These are phyloP conservation scores for Colletotrichum spinosum DNA, from an alignment of 2,329 filamentous ascomycete genomes.

Conservation along the genomic window DNA sequence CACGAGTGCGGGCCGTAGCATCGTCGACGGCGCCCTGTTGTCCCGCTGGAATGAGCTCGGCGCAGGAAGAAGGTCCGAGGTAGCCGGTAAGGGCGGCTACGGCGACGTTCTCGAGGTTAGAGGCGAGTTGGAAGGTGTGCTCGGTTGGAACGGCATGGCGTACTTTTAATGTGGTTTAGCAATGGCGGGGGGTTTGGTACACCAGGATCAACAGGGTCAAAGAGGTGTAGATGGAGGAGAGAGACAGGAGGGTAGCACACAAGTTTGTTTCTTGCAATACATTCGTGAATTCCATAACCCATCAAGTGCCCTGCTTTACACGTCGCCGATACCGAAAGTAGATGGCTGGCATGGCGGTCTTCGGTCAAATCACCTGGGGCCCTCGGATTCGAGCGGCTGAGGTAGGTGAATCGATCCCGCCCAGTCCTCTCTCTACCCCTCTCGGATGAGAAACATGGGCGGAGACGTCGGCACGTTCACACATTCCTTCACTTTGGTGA, in stretches of 20 bases:
- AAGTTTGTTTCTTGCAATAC: neutral
- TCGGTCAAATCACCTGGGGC: no score
- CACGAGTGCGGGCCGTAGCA: constrained; percentile 69
- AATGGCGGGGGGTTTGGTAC: neutral
- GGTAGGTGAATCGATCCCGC: no score
- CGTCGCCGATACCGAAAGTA: no score
- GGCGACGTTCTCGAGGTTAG: constrained; percentile 73
- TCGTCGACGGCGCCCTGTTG: constrained; percentile 84
- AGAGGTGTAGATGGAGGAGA: neutral
- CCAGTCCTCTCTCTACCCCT: no score
- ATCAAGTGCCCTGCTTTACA: no score
- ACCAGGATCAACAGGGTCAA: neutral
- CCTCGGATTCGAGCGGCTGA: no score
- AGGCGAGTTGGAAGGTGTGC: constrained; percentile 73
- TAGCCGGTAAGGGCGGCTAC: constrained; percentile 79
- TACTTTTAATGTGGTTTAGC: constrained; percentile 55
- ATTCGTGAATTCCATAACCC: neutral
- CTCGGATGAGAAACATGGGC: no score
- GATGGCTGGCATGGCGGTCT: no score
- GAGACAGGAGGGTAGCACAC: no score
- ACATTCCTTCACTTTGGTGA: no score
- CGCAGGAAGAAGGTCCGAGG: constrained; percentile 76
- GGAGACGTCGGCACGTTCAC: no score
- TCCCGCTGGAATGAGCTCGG: constrained; percentile 81
- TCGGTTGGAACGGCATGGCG: constrained; percentile 73